Percentiles rank a stretch among this genome's conserved stretches.
Evolutionary conservation across 768 basidiomycete species (phyloP).

Genomic region (Mycena crocata): DNA sequence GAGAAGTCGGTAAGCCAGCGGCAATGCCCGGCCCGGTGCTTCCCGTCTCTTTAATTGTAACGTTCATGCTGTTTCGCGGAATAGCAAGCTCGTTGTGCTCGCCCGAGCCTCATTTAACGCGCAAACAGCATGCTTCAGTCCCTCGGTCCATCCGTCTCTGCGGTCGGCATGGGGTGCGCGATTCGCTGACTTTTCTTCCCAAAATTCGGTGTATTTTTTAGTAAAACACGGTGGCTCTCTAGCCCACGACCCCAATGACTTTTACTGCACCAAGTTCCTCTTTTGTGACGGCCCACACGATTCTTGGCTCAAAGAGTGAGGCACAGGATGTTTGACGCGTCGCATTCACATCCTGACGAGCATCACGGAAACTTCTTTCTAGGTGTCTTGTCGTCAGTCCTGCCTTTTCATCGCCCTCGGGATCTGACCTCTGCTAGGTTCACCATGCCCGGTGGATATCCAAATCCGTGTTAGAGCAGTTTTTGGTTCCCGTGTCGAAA

Average conservation of each 20-base stretch:
- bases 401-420: not conserved
- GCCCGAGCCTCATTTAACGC: no score
- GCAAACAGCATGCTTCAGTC: constrained; percentile 25
- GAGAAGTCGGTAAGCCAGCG: no score
- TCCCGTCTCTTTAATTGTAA: no score
- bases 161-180: constrained; percentile 22
- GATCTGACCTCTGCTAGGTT: constrained; percentile 10
- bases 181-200: not conserved
- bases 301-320: constrained; percentile 24
- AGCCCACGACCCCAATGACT: constrained; percentile 13
- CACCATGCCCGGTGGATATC: constrained; percentile 32
- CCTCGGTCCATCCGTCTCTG: constrained; percentile 15
- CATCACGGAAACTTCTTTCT: constrained; percentile 21
- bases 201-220: not conserved
- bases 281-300: constrained; percentile 26
- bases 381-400: constrained; percentile 27
- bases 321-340: not conserved
- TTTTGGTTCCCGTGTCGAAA: constrained; percentile 26
- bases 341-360: not conserved
- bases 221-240: constrained; percentile 25
- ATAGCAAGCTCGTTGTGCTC: no score
- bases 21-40: no score
- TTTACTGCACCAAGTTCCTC: constrained; percentile 11
- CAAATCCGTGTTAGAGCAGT: constrained; percentile 28
- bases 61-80: no score